Percentiles rank a stretch among this genome's conserved stretches.
Evolutionary conservation across 1,139 yeast species (phyloP).

Genomic region (Yamadazyma aaseri): DNA sequence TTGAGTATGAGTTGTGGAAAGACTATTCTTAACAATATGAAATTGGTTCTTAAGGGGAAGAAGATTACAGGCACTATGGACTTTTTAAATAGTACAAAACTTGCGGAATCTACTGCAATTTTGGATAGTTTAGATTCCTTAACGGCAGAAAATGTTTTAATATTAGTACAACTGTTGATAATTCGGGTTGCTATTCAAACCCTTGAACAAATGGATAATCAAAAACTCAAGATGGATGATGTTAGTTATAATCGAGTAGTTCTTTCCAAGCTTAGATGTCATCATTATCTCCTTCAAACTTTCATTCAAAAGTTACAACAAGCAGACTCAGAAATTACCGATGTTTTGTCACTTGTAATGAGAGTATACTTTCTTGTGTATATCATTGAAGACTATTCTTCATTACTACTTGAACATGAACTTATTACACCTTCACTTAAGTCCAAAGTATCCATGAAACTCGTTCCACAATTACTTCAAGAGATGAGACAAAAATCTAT

Average conservation of each 20-base stretch:
- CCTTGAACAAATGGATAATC: constrained; percentile 24
- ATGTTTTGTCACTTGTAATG: constrained; percentile 21
- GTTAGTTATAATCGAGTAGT: constrained; percentile 56
- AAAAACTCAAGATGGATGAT: constrained; percentile 23
- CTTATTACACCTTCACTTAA: constrained; percentile 30
- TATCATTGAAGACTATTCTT: constrained; percentile 34
- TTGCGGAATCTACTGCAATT: constrained; percentile 21
- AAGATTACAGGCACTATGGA: constrained; percentile 31
- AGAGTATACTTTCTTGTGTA: constrained; percentile 22
- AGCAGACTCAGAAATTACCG: constrained; percentile 18
- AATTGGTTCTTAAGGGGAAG: constrained; percentile 21
- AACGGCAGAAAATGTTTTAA: constrained; percentile 27
- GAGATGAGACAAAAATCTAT: constrained; percentile 40
- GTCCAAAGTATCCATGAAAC: constrained; percentile 24
- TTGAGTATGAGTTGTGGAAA: constrained; percentile 45
- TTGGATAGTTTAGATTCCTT: constrained; percentile 28
- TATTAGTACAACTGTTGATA: constrained; percentile 39
- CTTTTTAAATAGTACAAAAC: constrained; percentile 35
- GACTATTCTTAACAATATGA: constrained; percentile 35
- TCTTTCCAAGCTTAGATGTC: constrained; percentile 53
- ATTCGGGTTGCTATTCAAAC: constrained; percentile 34
- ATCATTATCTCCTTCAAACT: constrained; percentile 31
- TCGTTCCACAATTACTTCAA: constrained; percentile 29
- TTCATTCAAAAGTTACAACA: constrained; percentile 22
- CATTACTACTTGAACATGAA: constrained; percentile 36